These are phyloP conservation scores for Cylindrodendrum hubeiense DNA, from an alignment of 2,329 filamentous ascomycete genomes.

Conservation along the genomic window DNA sequence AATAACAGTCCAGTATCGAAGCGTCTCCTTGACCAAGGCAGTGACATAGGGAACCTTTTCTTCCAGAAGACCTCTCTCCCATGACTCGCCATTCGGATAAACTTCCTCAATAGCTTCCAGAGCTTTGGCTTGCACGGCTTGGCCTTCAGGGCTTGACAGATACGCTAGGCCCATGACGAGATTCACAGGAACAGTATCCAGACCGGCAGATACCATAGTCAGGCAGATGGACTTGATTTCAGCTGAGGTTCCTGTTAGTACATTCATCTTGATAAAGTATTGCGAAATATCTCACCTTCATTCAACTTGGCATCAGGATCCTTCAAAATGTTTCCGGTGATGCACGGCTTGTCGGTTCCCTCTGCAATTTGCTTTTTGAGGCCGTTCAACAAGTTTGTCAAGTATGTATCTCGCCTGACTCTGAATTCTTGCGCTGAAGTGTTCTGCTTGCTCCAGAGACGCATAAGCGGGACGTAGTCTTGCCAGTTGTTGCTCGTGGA, in stretches of 20 bases:
- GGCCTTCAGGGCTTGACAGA: constrained; percentile 75
- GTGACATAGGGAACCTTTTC: constrained; percentile 84
- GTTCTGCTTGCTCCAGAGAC: constrained; percentile 73
- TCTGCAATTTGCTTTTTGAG: constrained; percentile 55
- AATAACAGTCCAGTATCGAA: constrained; percentile 84
- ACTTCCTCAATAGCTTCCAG: constrained; percentile 77
- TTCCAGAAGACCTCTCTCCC: constrained; percentile 78
- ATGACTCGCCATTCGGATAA: constrained; percentile 82
- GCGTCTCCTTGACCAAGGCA: constrained; percentile 81
- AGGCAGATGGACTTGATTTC: constrained; percentile 86
- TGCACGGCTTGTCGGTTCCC: constrained; percentile 56
- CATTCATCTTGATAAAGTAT: fast-evolving
- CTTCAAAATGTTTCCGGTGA: constrained; percentile 67
- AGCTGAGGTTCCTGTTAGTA: constrained; percentile 54
- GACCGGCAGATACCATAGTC: constrained; percentile 84
- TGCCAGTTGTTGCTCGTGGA: constrained; percentile 88
- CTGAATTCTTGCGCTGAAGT: constrained; percentile 74
- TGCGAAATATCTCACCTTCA: constrained; percentile 41
- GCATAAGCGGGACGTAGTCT: constrained; percentile 83
- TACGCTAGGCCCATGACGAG: constrained; percentile 85
- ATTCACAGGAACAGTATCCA: constrained; percentile 85
- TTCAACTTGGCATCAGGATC: constrained; percentile 58
- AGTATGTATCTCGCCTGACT: constrained; percentile 75
- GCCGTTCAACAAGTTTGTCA: constrained; percentile 74
- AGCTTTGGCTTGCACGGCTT: constrained; percentile 77